Base-by-base conservation (phyloP, 805 yeast species). In the Zygoascus bituminiphila region DNA sequence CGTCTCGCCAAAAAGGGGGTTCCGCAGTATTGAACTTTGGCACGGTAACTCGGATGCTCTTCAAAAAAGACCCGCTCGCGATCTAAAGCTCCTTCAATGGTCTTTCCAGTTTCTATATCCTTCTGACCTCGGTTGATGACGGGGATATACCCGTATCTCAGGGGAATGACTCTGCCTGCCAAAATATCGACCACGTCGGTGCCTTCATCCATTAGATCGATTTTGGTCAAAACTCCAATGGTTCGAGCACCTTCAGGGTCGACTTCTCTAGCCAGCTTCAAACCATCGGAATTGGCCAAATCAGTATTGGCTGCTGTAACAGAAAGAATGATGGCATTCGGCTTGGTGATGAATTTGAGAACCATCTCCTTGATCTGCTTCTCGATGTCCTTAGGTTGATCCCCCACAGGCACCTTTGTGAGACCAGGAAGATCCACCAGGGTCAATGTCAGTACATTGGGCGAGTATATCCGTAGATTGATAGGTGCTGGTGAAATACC, bases 331-430 rank as follows among this genome's bases (percentile, higher is more conserved):
- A 93, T 88, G 52, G 98, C 96, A 62, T 93, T 93, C 54, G 98
- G 98, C 62, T 88, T 88, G 21, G 96, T 83, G 56, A 93, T 89
- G 64, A 84, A 93, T 67, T 88, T 88, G 76, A 93, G 75, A 46
- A 93, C 76, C 87, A 93, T 83, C 57, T 88, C 95, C 65, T 87
- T 83, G 61, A 93, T 93, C 66, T 87, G 96, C 56, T 77, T 81
- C 71, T 93, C 98, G 56, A 93, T 93, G 65, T 93, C 98, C 62
- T 84, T 85, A 49, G 98, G 98, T 69, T 93, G 98, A 67, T 93
- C 98, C 48, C 98, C 98, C 43, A 93, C 97, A 6, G 98, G 98
- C 35, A 93, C 98, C 65, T 93, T 93, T 22, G 98, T 93, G 60
- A 93, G 78, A 54, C 98, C 98, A 4, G 98, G 98, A 60, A 93